Evolutionary conservation across 192 early-diverging fungal species (phyloP), one percentile per base, ranked within the genome.

Genomic region (Geranomyces michiganensis): DNA sequence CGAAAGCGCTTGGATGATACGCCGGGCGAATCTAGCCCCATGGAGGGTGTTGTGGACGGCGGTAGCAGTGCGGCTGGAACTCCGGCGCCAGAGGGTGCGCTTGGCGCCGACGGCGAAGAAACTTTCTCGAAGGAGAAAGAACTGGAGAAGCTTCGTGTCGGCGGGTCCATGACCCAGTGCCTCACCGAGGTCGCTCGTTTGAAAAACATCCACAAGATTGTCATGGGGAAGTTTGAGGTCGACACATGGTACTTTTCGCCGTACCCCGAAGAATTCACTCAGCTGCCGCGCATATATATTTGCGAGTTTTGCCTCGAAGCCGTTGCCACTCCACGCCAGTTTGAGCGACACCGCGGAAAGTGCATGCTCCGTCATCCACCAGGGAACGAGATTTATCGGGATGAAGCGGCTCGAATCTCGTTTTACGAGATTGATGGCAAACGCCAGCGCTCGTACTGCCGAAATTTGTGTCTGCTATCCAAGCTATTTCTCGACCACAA

Each of bases 171-270:
- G 97, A 97, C 97, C 0, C 97, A 99, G 79, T 92, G 89, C 59
- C 87, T 91, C n/a, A 87, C 90, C 56, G 97, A 99, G 75, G 88
- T 98, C 26, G 88, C 94, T 5, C 87, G 96, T 9, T 90, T 98
- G 70, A 98, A 98, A 81, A 98, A 98, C 76, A 85, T 99, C 80
- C 91, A 95, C 68, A 72, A 85, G 56, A 95, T 99, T 51, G 87
- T 94, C 70, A 94, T 99, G 79, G 97, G 97, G 41, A 84, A 91
- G 76, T 87, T 90, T 75, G 89, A 93, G 72, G 91, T 98, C 30
- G 94, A 97, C 76, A 88, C 96, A 0, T 99, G 97, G 97, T 99
- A 99, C 79, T 98, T 98, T 85, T 96, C 95, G 33, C 96, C 97
- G 0, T 99, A 98, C 62, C 96, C 97, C 5, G 81, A 84, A 36